These are phyloP conservation scores for Porcisia deanei DNA, from an alignment of 208 protist genomes.

Conservation along the genomic window DNA sequence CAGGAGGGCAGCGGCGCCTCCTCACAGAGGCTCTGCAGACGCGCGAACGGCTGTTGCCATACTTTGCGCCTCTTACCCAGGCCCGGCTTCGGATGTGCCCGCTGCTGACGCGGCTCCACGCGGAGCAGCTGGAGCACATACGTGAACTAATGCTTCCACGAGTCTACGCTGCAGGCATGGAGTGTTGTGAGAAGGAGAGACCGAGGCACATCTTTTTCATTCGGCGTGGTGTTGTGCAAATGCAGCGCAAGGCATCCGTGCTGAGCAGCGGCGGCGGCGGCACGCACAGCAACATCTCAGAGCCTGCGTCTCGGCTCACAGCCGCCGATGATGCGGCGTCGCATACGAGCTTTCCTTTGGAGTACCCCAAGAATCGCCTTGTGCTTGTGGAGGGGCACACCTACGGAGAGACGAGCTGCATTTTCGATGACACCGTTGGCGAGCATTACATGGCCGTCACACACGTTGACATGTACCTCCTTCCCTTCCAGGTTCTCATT, in stretches of 20 bases:
- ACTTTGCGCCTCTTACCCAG: slow-evolving; percentile 59
- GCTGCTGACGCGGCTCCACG: slow-evolving; percentile 45
- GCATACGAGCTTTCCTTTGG: slow-evolving; percentile 17
- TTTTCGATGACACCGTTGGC: slow-evolving; percentile 61
- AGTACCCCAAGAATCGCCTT: slow-evolving; percentile 48
- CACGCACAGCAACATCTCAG: background rate
- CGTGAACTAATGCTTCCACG: slow-evolving; percentile 59
- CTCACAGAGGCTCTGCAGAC: slow-evolving; percentile 46
- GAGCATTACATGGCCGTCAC: slow-evolving; percentile 63
- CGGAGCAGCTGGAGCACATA: slow-evolving; percentile 56
- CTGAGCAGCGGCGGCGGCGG: slow-evolving; percentile 3
- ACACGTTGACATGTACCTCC: slow-evolving; percentile 78
- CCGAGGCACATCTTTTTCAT: slow-evolving; percentile 79
- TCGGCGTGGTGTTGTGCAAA: slow-evolving; percentile 64
- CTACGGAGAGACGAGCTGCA: slow-evolving; percentile 78
- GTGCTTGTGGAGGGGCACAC: slow-evolving; percentile 81
- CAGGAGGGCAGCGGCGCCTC: slow-evolving; percentile 42
- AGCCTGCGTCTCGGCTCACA: slow-evolving; percentile 19
- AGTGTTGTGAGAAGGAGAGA: slow-evolving; percentile 47
- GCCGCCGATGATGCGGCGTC: background rate
- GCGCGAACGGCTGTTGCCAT: slow-evolving; percentile 63
- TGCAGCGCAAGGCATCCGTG: slow-evolving; percentile 46
- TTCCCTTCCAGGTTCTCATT: slow-evolving; percentile 74
- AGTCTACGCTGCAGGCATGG: slow-evolving; percentile 70
- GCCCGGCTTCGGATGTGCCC: slow-evolving; percentile 70